These are phyloP conservation scores for Colletotrichum sp. DNA, from an alignment of 2,329 filamentous ascomycete species.

Conservation along the genomic window DNA sequence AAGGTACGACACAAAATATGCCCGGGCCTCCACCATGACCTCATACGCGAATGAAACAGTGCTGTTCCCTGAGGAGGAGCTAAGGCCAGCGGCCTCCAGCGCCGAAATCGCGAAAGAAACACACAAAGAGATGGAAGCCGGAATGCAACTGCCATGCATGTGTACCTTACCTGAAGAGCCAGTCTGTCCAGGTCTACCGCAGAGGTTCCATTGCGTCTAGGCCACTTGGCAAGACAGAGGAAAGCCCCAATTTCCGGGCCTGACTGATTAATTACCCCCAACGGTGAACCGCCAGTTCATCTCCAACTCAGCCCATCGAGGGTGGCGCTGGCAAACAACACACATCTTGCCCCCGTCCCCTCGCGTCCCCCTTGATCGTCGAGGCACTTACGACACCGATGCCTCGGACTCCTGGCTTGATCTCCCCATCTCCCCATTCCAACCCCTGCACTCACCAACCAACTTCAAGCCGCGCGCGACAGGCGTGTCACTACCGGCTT, in stretches of 20 bases:
- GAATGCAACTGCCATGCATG: background rate
- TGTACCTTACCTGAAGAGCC: background rate
- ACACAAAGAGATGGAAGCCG: background rate
- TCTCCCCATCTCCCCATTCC: background rate
- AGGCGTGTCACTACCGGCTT: background rate
- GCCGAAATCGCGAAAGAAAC: background rate
- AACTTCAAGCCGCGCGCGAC: background rate
- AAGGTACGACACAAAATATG: background rate
- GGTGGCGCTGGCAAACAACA: background rate
- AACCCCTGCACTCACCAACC: constrained; percentile 6
- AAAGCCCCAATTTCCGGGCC: background rate
- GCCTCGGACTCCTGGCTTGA: background rate
- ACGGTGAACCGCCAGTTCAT: background rate
- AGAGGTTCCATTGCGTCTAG: background rate
- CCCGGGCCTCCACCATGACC: constrained; percentile 19
- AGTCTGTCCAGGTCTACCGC: background rate
- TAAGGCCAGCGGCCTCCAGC: background rate
- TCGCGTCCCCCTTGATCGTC: background rate
- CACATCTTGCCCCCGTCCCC: background rate
- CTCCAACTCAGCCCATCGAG: background rate
- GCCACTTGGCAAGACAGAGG: background rate
- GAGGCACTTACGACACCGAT: background rate
- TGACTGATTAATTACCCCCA: background rate
- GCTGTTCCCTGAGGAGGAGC: background rate
- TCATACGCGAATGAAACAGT: constrained; percentile 21